A percentile compares a stretch with the other conserved stretches of the same genome.
Conservation (phyloP, 371 early-diverging fungal species). For the Mortierella sp. region DNA sequence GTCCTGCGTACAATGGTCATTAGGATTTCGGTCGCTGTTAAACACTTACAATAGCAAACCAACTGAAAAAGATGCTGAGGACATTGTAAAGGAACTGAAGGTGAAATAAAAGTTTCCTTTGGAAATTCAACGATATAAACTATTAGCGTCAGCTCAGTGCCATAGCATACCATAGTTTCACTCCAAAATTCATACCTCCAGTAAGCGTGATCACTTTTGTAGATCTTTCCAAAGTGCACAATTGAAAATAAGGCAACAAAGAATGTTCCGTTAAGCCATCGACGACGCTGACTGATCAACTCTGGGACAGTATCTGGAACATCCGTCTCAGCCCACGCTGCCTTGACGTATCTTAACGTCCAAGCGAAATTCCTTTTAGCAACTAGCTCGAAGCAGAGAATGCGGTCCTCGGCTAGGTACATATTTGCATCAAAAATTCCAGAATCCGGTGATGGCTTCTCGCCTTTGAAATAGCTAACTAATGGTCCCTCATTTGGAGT, state of each 20-base stretch:
- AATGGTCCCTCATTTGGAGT: slow-evolving; percentile 71
- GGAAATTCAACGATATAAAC: too few species aligned
- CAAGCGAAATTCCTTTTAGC: slow-evolving; percentile 73
- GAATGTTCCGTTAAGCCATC: slow-evolving; percentile 82
- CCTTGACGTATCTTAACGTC: slow-evolving; percentile 76
- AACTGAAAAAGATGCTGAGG: slow-evolving; percentile 79
- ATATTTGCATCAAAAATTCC: slow-evolving; percentile 78
- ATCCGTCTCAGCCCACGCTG: slow-evolving; percentile 79
- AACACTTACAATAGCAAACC: slow-evolving; percentile 80
- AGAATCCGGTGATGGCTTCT: slow-evolving; percentile 58
- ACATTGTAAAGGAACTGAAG: slow-evolving; percentile 81
- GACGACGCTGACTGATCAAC: slow-evolving; percentile 76
- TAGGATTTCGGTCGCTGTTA: slow-evolving; percentile 62
- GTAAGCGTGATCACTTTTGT: slow-evolving; percentile 75
- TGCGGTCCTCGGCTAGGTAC: slow-evolving; percentile 84
- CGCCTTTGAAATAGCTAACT: slow-evolving; percentile 75
- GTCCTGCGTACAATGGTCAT: too few species aligned
- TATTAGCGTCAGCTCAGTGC: not conserved
- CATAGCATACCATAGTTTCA: not conserved
- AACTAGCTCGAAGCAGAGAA: slow-evolving; percentile 80
- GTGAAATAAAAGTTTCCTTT: slow-evolving; percentile 67
- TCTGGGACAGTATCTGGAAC: slow-evolving; percentile 75
- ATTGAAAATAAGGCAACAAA: slow-evolving; percentile 81
- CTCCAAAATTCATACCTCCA: slow-evolving; percentile 53
- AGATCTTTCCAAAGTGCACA: slow-evolving; percentile 75